These are phyloP conservation scores for Penicillium pulvis DNA, from an alignment of 495 filamentous ascomycete species.

Conservation along the genomic window DNA sequence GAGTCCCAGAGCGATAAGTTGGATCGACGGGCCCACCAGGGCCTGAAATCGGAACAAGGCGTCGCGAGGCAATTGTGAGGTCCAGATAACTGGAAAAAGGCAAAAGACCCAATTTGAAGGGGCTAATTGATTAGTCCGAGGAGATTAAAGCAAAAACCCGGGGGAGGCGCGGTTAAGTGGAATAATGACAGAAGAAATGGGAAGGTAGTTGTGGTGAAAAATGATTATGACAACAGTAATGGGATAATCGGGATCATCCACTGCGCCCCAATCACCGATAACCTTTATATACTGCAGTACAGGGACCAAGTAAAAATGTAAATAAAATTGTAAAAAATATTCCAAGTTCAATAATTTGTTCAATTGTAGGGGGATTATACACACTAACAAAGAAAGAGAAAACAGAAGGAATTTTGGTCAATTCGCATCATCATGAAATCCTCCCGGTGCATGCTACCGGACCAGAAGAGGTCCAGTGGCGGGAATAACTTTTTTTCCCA, in stretches of 20 bases:
- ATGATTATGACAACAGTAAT: constrained; percentile 27
- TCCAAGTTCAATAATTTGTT: not conserved
- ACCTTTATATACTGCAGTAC: not conserved
- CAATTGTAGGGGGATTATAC: not conserved
- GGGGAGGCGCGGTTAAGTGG: constrained; percentile 20
- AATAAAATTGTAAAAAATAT: not conserved
- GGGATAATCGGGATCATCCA: constrained; percentile 19
- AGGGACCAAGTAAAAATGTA: not conserved
- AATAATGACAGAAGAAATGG: constrained; percentile 1
- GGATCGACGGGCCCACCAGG: constrained; percentile 27
- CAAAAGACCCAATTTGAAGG: not conserved
- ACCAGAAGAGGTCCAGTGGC: constrained; percentile 1
- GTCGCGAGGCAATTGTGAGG: constrained; percentile 13
- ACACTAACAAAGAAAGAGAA: not conserved
- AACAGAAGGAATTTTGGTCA: not conserved
- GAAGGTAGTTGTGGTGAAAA: not conserved
- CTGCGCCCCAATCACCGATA: not conserved
- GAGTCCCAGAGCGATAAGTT: constrained; percentile 25
- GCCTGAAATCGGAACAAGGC: constrained; percentile 25
- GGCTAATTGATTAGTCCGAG: not conserved
- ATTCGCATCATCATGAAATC: constrained; percentile 9
- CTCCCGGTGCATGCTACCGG: constrained; percentile 5
- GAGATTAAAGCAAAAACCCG: not conserved
- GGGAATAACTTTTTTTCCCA: constrained; percentile 1
- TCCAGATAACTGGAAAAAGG: constrained; percentile 6